These are phyloP conservation scores for Darksidea phi DNA, from an alignment of 495 filamentous ascomycete species.

Conservation along the genomic window DNA sequence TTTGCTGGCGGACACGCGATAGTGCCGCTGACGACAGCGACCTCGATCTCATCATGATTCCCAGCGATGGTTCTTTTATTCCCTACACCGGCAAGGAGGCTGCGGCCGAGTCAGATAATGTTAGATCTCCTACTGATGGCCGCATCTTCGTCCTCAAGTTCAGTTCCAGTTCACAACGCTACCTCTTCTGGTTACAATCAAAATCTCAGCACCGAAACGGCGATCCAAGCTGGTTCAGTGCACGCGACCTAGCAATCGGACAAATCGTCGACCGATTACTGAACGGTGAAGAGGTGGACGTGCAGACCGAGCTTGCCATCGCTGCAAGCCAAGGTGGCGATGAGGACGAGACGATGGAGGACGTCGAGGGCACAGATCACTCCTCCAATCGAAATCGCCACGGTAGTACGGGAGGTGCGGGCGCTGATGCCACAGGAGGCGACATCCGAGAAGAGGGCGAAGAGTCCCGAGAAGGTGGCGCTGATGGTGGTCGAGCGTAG, in stretches of 20 bases:
- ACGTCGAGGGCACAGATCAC: conserved; percentile 67
- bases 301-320: conserved; percentile 69
- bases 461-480: conserved; percentile 83
- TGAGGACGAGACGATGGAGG: conserved; percentile 82
- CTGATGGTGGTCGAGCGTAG: conserved; percentile 98
- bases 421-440: conserved; percentile 80
- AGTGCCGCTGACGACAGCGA: conserved; percentile 66
- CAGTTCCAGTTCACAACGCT: conserved; percentile 81
- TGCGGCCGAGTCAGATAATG: conserved; percentile 49
- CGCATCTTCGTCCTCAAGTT: conserved; percentile 95
- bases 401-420: conserved; percentile 70
- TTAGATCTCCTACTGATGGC: conserved; percentile 71
- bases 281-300: conserved; percentile 86
- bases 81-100: conserved; percentile 58
- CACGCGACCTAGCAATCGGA: conserved; percentile 75
- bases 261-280: conserved; percentile 79
- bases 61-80: conserved; percentile 79
- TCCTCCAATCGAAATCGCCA: conserved; percentile 56
- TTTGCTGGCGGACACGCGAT: conserved; percentile 85
- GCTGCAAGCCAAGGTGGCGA: conserved; percentile 54
- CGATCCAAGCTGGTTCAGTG: conserved; percentile 75
- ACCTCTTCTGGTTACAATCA: conserved; percentile 96
- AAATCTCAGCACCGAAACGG: conserved; percentile 73
- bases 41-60: conserved; percentile 84
- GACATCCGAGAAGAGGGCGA: conserved; percentile 88